Conservation (phyloP, 345 rosid species). For the Limnanthes douglasii region DNA sequence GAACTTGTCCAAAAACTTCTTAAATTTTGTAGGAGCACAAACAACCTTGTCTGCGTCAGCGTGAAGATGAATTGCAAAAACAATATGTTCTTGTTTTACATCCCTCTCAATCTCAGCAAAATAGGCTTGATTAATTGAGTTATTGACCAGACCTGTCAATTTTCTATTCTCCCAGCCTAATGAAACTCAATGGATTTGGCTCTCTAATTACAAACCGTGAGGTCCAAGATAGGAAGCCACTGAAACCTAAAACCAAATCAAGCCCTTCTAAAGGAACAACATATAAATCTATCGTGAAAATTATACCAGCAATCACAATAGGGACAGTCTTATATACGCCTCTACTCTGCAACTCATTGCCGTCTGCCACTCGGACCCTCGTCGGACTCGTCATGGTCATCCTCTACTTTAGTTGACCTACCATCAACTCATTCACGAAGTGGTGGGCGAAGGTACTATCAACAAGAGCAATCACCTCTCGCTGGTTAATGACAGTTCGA, state of each 20-base stretch:
- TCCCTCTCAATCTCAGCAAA: not conserved
- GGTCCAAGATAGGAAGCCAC: not conserved
- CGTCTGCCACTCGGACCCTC: not conserved
- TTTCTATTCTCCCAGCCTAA: not conserved
- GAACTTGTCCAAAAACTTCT: not conserved
- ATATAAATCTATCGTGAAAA: not conserved
- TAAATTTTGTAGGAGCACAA: not conserved
- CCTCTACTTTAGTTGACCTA: not conserved
- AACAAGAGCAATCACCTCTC: too few relatives aligned
- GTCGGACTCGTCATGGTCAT: not conserved
- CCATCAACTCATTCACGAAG: not conserved
- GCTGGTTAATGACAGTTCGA: not conserved
- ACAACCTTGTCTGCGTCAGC: too few relatives aligned
- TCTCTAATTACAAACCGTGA: not conserved
- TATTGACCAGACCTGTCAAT: not conserved
- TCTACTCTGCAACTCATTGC: not conserved
- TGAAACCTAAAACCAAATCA: not conserved
- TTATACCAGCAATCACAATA: not conserved
- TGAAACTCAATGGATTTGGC: not conserved
- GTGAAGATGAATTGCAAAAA: too few relatives aligned
- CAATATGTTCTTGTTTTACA: not conserved
- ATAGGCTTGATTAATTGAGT: not conserved
- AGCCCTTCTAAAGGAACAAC: not conserved
- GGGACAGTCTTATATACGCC: not conserved
- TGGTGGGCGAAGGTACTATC: not conserved